These are phyloP conservation scores for Yamadazyma nakazawae DNA, from an alignment of 805 yeast species.

Conservation along the genomic window DNA sequence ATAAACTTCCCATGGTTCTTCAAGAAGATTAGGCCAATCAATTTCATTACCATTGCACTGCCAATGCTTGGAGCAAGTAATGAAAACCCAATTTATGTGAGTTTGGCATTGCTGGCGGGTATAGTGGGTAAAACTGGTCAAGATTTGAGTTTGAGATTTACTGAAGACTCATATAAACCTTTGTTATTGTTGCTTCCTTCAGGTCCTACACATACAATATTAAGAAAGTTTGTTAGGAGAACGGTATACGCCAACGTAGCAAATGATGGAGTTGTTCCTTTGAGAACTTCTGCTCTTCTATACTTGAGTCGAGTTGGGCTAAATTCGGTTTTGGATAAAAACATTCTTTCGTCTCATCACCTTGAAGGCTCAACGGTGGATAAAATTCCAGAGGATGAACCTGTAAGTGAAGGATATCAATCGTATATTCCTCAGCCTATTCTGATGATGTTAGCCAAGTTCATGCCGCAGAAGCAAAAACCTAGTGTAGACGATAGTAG, in stretches of 20 bases:
- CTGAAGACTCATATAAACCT: conserved; percentile 51
- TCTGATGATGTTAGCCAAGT: conserved; percentile 37
- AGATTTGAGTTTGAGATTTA: conserved; percentile 67
- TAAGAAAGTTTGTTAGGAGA: conserved; percentile 63
- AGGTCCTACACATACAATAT: conserved; percentile 63
- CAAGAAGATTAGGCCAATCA: conserved; percentile 60
- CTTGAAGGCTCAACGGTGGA: conserved; percentile 10
- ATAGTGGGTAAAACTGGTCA: conserved; percentile 91
- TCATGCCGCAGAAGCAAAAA: conserved; percentile 40
- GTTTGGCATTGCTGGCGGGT: conserved; percentile 81
- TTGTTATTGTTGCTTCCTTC: conserved; percentile 72
- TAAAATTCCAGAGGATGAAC: conserved; percentile 14
- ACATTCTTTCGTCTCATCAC: conserved; percentile 18
- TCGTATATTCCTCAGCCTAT: conserved; percentile 21
- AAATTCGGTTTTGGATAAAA: conserved; percentile 12
- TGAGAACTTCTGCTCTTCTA: conserved; percentile 82
- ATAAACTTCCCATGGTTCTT: conserved; percentile 71
- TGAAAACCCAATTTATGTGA: conserved; percentile 84
- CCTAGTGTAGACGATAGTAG: conserved; percentile 7
- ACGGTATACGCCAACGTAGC: conserved; percentile 86
- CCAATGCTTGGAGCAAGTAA: conserved; percentile 86
- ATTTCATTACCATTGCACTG: conserved; percentile 80
- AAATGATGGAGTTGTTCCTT: conserved; percentile 94
- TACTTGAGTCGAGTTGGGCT: conserved; percentile 81
- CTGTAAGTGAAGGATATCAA: conserved; percentile 8